Conservation (phyloP, 2,329 filamentous ascomycete species). For the Hypoxylon sp. region DNA sequence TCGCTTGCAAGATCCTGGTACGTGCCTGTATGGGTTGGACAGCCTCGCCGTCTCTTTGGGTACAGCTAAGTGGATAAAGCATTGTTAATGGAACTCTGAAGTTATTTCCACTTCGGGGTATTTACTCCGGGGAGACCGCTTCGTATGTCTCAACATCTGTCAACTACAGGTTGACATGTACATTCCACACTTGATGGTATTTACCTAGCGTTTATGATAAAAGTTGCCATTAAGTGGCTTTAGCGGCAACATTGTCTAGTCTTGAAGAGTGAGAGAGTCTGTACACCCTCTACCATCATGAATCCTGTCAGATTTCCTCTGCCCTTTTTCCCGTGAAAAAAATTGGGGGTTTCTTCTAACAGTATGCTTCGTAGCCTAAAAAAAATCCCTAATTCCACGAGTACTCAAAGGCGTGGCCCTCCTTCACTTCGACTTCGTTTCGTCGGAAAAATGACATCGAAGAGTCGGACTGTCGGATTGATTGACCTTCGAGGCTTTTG, state of each 20-base stretch:
- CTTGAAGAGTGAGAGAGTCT: neutral
- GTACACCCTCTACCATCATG: neutral
- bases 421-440: neutral
- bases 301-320: neutral
- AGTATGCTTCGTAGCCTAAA: neutral
- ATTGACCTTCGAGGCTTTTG: neutral
- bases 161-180: neutral
- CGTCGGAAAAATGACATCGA: neutral
- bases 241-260: neutral
- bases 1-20: conserved; percentile 6
- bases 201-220: neutral
- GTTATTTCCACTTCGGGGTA: neutral
- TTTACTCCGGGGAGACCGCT: conserved; percentile 6
- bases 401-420: neutral
- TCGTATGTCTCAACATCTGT: neutral
- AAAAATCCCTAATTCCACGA: neutral
- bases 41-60: neutral
- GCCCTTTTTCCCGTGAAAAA: neutral
- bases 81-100: neutral
- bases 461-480: neutral
- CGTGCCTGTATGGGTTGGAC: neutral
- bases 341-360: neutral
- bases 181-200: neutral
- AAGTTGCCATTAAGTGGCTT: neutral
- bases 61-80: conserved; percentile 3